Evolutionary conservation across 495 filamentous ascomycete genomes (phyloP), one percentile per base, ranked within the genome.

Genomic region (Aspergillus bridgeri): DNA sequence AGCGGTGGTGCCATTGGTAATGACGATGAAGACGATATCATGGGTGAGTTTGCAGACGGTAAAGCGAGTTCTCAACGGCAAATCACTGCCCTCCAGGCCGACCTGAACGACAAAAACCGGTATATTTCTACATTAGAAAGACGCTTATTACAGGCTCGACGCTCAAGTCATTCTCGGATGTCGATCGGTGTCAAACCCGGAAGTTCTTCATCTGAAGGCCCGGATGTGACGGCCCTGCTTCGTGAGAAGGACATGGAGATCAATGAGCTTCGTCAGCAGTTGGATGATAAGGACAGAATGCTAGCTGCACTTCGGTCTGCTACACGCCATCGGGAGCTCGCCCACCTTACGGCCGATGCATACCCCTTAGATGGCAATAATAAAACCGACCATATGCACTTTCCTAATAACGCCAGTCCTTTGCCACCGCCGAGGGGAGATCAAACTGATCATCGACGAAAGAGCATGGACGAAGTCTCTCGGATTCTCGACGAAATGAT

Each of bases 281-380:
- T 98, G 2, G 94, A 98, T 62, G 95, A 98, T 74, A 97, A 98
- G 66, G 92, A 96, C 66, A 84, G 86, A 17, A 98, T 98, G 95
- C 78, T 98, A 24, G 76, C 86, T 17, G 94, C 94, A 0, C 79
- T 98, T 46, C 86, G 92, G n/a, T 92, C 81, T 50, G 91, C 92
- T 7, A 85, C 91, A 18, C 81, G 92, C 38, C 94, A 96, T 58
- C 82, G 94, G 25, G 94, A 98, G 48, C 80, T 87, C 19, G 92
- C 93, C n/a, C 90, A 87, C 44, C 60, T 79, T n/a, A 72, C 77
- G 5, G 66, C 70, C 21, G 78, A 83, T 43, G 60, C 73, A 6
- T 66, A 64, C 48, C 68, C 65, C 6, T 64, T 69, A 24, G 75
- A 74, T 8, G 51, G 64, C 42, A 67, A 69, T 53, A 61, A 65